A percentile compares a stretch with the other conserved stretches of the same genome.
phyloP scores from a whole-genome alignment of 805 yeast species.

The Candida nemodendra region DNA sequence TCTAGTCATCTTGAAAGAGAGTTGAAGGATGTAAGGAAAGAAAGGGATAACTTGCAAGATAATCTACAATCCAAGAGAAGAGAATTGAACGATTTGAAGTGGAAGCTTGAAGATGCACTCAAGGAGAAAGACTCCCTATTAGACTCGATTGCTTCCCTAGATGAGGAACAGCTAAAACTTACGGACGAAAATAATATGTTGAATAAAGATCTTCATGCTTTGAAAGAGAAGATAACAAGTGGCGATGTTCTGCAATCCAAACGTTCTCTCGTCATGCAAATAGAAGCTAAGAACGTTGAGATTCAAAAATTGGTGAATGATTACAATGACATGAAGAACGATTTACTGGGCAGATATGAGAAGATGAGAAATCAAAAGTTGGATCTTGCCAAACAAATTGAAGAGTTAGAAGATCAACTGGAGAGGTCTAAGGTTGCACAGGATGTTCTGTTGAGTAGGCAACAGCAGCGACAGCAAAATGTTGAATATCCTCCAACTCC shows the following conservation, averaged over 20 bases:
- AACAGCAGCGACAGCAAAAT: conserved; percentile 12
- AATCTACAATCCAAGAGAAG: conserved; percentile 14
- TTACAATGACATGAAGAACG: conserved; percentile 34
- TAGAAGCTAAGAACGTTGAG: conserved; percentile 19
- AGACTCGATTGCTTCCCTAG: conserved; percentile 18
- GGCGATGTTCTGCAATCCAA: conserved; percentile 1
- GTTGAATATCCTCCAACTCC: conserved; percentile 29
- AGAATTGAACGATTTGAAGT: conserved; percentile 16
- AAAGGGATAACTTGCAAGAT: conserved; percentile 11
- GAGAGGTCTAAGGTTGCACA: conserved; percentile 21
- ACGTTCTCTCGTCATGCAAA: conserved; percentile 6
- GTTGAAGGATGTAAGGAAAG: conserved; percentile 13
- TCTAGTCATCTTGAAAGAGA: conserved; percentile 10
- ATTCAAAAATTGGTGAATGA: conserved; percentile 24
- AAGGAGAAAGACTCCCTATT: conserved; percentile 18
- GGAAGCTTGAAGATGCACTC: conserved; percentile 14
- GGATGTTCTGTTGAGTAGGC: conserved; percentile 14
- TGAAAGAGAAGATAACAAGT: conserved; percentile 11
- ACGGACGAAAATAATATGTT: conserved; percentile 18
- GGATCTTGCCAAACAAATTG: conserved; percentile 31
- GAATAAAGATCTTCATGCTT: conserved; percentile 20
- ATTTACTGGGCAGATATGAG: conserved; percentile 28
- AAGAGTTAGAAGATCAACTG: conserved; percentile 17
- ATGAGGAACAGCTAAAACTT: conserved; percentile 21
- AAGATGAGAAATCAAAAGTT: conserved; percentile 25